phyloP scores from a whole-genome alignment of 2,329 filamentous ascomycete genomes.

The Malbranchea zuffiana region DNA sequence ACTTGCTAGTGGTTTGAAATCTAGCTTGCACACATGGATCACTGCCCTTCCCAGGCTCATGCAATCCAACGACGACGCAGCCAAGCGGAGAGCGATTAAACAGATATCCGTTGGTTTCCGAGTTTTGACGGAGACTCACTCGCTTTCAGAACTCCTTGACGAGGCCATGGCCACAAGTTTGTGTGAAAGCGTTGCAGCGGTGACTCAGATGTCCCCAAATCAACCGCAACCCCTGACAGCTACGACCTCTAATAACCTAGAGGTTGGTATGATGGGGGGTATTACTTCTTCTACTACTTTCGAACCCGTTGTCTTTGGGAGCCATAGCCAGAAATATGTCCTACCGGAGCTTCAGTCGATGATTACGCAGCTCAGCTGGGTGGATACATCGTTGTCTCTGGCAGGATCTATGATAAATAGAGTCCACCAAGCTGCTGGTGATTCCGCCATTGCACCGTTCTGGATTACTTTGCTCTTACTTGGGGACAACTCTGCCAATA shows the following conservation, averaged over 20 bases:
- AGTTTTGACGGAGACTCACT: conserved; percentile 51
- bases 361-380: conserved; percentile 45
- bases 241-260: conserved; percentile 17
- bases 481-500: conserved; percentile 44
- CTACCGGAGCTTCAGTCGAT: conserved; percentile 51
- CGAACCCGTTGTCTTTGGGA: conserved; percentile 49
- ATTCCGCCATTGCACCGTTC: conserved; percentile 56
- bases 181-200: conserved; percentile 57
- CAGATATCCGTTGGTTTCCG: conserved; percentile 66
- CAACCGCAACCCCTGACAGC: conserved; percentile 22
- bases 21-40: conserved; percentile 68
- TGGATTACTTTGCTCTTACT: conserved; percentile 71
- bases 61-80: conserved; percentile 70
- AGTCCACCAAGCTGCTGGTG: conserved; percentile 47
- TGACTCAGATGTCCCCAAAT: conserved; percentile 30
- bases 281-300: conserved; percentile 35
- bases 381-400: conserved; percentile 39
- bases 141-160: conserved; percentile 56
- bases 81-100: conserved; percentile 59
- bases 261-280: conserved; percentile 20
- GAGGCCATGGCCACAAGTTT: conserved; percentile 57
- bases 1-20: conserved; percentile 53
- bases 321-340: conserved; percentile 56
- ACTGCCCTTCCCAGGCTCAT: conserved; percentile 69
- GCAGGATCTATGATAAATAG: conserved; percentile 55